Base-by-base conservation (phyloP, 305 asterid species). In the Fraxinus paxiana region DNA sequence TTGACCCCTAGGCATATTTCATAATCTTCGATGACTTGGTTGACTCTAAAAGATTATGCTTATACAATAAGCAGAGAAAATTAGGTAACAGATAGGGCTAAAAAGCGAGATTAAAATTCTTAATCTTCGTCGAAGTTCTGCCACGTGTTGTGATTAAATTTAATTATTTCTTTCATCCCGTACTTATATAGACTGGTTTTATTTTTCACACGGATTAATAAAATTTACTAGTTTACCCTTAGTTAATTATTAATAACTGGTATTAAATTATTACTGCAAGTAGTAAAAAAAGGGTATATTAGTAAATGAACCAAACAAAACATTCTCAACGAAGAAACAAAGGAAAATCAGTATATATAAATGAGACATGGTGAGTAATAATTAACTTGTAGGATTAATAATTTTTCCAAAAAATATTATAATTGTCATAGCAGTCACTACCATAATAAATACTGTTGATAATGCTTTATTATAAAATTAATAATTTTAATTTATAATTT, bases 31-130 rank as follows among this genome's bases (percentile, higher is more conserved):
- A 76, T 86, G 88, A 88, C 84, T 82, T 83, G 87, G 87, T 87
- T 86, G 92, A 88, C 87, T 79, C 70, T 43, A 2, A 77, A 84
- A 83, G 87, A 87, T 85, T 84, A 81, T 81, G 85, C 79, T 59
- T 26, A 77, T 82, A 79, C 9, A 77, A 75, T 76, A 65, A 84
- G 76, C 59, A 82, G 71, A 73, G 28, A 38, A 79, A 18, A 75
- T 71, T 82, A 72, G 37, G 61, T 70, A 17, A 81, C 71, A 26
- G 12, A 61, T 54, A 33, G 15, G 79, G 71, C 43, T 38, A 41
- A 37, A 43, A 74, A 69, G 22, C 46, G 73, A 9, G 35, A 74
- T 75, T 59, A 74, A 31, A 76, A 80, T 26, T 24, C 28, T 84
- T 75, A 79, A 81, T 83, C 79, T 48, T 10, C 4, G 5, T 61